Evolutionary conservation across 2,329 filamentous ascomycete species (phyloP).

Genomic region (Sclerotinia sclerotiorum): DNA sequence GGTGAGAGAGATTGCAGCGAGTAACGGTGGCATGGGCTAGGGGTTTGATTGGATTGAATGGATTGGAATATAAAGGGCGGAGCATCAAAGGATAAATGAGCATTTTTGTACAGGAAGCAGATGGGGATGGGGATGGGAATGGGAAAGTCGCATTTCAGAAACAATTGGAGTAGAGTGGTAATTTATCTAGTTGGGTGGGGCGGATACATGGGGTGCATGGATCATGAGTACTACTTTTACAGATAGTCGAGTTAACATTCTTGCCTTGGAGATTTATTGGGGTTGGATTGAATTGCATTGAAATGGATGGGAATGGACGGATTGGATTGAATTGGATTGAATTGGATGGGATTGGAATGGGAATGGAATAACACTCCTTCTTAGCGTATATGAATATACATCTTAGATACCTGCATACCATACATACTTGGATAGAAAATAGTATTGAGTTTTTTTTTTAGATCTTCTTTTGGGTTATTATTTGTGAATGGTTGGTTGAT

Average conservation of each 20-base stretch:
- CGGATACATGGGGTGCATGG: background rate
- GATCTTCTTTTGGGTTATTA: background rate
- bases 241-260: background rate
- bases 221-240: background rate
- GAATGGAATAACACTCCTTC: conserved; percentile 9
- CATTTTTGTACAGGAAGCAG: conserved; percentile 6
- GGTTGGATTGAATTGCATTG: background rate
- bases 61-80: background rate
- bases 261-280: background rate
- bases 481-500: background rate
- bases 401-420: conserved; percentile 9
- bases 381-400: conserved; percentile 19
- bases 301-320: background rate
- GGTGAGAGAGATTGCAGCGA: background rate
- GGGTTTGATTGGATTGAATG: background rate
- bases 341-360: background rate
- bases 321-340: background rate
- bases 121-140: too few species aligned
- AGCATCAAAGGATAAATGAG: background rate
- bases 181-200: background rate
- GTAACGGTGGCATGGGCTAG: background rate
- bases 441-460: conserved; percentile 2
- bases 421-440: conserved; percentile 12
- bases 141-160: background rate
- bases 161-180: background rate